Percentiles rank a stretch among this genome's conserved stretches.
Evolutionary conservation across 1,139 yeast genomes (phyloP).

Genomic region (Taiozyma sp.): DNA sequence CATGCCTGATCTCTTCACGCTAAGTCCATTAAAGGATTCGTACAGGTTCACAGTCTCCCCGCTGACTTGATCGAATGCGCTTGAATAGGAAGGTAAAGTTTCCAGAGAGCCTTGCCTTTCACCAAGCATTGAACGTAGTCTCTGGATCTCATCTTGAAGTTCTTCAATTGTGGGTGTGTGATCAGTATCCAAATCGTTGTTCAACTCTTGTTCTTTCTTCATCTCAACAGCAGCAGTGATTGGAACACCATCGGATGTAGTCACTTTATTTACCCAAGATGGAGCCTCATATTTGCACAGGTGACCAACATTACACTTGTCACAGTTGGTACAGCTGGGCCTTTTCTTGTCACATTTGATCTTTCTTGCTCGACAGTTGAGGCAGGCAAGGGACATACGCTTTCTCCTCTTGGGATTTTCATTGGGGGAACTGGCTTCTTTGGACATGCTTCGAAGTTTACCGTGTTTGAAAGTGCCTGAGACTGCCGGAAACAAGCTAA

Average conservation of each 20-base stretch:
- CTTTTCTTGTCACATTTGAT: conserved; percentile 23
- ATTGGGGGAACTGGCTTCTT: background rate
- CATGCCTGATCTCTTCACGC: conserved; percentile 23
- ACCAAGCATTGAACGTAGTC: conserved; percentile 2
- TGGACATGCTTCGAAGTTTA: background rate
- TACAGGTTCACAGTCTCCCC: conserved; percentile 21
- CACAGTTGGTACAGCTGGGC: conserved; percentile 22
- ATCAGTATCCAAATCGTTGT: no score
- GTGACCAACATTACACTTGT: conserved; percentile 23
- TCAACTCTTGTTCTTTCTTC: background rate
- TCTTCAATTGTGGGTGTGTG: background rate
- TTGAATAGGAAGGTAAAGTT: background rate
- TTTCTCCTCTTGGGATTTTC: conserved; percentile 20
- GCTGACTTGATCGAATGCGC: background rate
- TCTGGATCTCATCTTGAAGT: conserved; percentile 7
- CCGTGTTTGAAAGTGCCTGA: background rate
- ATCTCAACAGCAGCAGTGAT: background rate
- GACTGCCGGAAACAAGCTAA: background rate
- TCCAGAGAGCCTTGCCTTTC: background rate
- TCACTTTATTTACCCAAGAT: conserved; percentile 21
- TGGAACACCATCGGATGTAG: conserved; percentile 4
- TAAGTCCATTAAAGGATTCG: conserved; percentile 18
- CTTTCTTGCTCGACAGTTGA: conserved; percentile 24
- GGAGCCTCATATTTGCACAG: conserved; percentile 24
- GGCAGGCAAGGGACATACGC: conserved; percentile 24